Percentiles rank a stretch among this genome's conserved stretches.
phyloP scores from a whole-genome alignment of 2,329 filamentous ascomycete species.

The Aaosphaeria arxii region DNA sequence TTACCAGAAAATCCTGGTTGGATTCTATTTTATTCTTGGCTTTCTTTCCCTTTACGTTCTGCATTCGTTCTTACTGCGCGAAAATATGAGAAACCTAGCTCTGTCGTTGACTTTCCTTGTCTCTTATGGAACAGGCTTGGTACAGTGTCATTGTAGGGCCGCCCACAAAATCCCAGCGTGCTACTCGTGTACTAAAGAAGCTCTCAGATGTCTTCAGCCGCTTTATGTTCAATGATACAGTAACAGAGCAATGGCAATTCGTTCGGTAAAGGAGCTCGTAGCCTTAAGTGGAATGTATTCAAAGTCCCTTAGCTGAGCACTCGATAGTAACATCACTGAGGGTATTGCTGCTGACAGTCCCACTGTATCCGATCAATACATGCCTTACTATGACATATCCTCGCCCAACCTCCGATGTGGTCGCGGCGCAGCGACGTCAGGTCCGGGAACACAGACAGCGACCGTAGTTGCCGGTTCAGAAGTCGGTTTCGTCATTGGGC shows the following conservation, averaged over 20 bases:
- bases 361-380: constrained; percentile 9
- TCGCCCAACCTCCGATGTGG: constrained; percentile 7
- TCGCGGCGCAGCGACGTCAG: constrained; percentile 4
- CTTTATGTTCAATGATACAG: constrained; percentile 11
- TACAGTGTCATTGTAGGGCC: too few relatives aligned
- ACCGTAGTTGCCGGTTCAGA: constrained; percentile 3
- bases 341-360: constrained; percentile 6
- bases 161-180: too few relatives aligned
- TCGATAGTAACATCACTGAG: constrained; percentile 7
- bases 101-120: too few relatives aligned
- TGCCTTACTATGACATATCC: constrained; percentile 13
- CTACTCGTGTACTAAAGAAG: too few relatives aligned
- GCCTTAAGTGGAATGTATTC: background rate
- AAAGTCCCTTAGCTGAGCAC: background rate
- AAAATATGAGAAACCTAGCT: too few relatives aligned
- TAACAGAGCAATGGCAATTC: constrained; percentile 12
- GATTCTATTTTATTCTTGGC: too few relatives aligned
- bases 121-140: too few relatives aligned
- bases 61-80: too few relatives aligned
- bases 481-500: constrained; percentile 9
- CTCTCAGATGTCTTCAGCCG: constrained; percentile 9
- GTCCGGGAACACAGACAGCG: constrained; percentile 7
- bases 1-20: too few relatives aligned
- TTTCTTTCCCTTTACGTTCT: too few relatives aligned
- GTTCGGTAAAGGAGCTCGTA: constrained; percentile 4